phyloP scores from a whole-genome alignment of 2,329 filamentous ascomycete species.

The Aspergillus piperis region DNA sequence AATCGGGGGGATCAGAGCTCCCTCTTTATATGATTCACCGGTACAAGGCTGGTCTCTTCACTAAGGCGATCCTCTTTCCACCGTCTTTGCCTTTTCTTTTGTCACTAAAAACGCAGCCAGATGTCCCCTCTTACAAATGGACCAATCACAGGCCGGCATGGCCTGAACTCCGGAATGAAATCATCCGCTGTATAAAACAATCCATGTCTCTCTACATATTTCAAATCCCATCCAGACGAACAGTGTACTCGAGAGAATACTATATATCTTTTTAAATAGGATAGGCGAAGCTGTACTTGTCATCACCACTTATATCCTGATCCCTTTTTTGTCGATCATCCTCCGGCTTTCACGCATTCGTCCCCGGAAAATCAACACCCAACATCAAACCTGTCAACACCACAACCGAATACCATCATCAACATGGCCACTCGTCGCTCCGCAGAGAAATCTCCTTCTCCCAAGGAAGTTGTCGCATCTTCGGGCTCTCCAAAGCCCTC shows the following conservation, averaged over 20 bases:
- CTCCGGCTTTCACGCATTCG: not conserved
- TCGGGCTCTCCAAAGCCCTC: slow-evolving; percentile 45
- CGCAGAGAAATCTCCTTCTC: slow-evolving; percentile 30
- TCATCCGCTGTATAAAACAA: slow-evolving; percentile 4
- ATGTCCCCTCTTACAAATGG: not conserved
- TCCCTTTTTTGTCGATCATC: not conserved
- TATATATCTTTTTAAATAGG: not conserved
- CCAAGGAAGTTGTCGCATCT: slow-evolving; percentile 28
- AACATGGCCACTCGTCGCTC: slow-evolving; percentile 37
- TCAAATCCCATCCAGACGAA: not conserved
- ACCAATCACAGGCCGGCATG: slow-evolving; percentile 10
- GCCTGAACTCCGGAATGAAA: not conserved
- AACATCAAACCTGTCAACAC: not conserved
- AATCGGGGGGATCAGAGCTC: not conserved
- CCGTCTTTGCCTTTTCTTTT: not conserved
- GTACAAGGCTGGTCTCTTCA: not conserved
- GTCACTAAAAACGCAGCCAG: not conserved
- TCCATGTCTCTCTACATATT: not conserved
- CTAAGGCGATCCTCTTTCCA: not conserved
- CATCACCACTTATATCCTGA: not conserved
- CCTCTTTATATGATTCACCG: not conserved
- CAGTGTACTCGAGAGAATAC: not conserved
- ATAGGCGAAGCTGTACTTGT: not conserved
- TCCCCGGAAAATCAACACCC: not conserved
- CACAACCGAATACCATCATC: not conserved